Evolutionary conservation across 176 grass and related monocot species (phyloP).

Genomic region (Triticum monococcum): DNA sequence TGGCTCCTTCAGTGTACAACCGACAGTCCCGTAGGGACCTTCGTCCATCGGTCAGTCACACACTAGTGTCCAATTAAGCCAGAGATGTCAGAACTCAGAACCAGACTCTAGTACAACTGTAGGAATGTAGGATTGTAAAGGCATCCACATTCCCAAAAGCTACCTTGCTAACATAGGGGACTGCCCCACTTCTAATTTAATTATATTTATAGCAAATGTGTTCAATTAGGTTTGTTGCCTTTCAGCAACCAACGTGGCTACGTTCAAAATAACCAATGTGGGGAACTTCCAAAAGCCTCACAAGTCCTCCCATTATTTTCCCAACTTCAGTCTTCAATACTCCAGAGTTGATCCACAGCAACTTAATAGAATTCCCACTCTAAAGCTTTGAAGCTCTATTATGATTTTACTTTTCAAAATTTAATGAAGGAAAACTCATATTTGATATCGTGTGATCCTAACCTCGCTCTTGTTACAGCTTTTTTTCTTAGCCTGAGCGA

Average conservation of each 20-base stretch:
- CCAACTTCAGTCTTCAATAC: neutral
- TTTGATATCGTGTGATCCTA: slow-evolving; percentile 15
- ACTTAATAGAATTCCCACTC: neutral
- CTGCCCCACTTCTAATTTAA: neutral
- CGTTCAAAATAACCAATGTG: neutral
- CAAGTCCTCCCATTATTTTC: neutral
- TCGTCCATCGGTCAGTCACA: neutral
- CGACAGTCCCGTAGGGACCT: neutral
- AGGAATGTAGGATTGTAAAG: neutral
- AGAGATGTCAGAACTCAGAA: neutral
- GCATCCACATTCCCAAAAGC: neutral
- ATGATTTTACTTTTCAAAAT: neutral
- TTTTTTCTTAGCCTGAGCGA: slow-evolving; percentile 54
- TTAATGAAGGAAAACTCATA: neutral
- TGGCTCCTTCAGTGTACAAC: neutral
- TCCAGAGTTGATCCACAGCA: neutral
- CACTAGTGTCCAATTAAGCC: neutral
- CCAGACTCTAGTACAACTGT: neutral
- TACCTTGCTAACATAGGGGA: neutral
- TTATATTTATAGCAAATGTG: neutral
- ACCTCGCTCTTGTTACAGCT: slow-evolving; percentile 32
- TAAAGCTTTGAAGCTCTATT: neutral
- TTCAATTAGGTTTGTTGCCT: neutral
- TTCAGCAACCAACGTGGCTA: neutral
- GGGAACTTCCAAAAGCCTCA: neutral